Conservation (phyloP, 2,329 filamentous ascomycete species). For the Dothiorella sarmentorum region DNA sequence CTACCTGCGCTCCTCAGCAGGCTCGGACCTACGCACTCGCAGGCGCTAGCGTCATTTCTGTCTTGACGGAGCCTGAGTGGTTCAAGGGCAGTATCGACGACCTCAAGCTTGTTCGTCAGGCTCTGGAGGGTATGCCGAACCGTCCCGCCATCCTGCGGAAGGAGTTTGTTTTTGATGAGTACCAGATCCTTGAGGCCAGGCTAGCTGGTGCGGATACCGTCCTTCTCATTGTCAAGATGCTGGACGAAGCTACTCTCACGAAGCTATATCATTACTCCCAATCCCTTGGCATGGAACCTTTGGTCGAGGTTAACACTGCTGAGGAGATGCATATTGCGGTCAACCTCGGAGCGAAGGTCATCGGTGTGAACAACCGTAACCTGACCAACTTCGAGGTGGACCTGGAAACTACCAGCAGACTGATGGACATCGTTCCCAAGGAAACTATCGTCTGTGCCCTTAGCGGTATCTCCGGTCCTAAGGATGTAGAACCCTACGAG, state of each 20-base stretch:
- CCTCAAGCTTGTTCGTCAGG: slow-evolving; percentile 79
- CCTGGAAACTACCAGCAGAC: slow-evolving; percentile 80
- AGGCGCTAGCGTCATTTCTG: slow-evolving; percentile 94
- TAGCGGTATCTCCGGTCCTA: slow-evolving; percentile 84
- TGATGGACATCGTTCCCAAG: slow-evolving; percentile 81
- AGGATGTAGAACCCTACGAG: slow-evolving; percentile 85
- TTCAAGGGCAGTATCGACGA: slow-evolving; percentile 98
- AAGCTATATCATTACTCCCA: slow-evolving; percentile 83
- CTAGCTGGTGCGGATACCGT: slow-evolving; percentile 93
- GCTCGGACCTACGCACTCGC: slow-evolving; percentile 88
- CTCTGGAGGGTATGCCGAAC: slow-evolving; percentile 86
- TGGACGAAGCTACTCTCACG: slow-evolving; percentile 69
- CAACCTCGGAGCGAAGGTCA: slow-evolving; percentile 80
- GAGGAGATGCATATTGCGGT: slow-evolving; percentile 91
- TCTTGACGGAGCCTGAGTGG: slow-evolving; percentile 98
- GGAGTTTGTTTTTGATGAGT: slow-evolving; percentile 97
- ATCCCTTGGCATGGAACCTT: slow-evolving; percentile 90
- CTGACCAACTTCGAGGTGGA: slow-evolving; percentile 96
- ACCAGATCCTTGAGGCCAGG: slow-evolving; percentile 93
- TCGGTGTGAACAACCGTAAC: slow-evolving; percentile 97
- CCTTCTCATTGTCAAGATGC: slow-evolving; percentile 96
- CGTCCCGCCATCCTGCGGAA: slow-evolving; percentile 89
- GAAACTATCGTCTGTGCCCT: slow-evolving; percentile 88
- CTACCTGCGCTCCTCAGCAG: slow-evolving; percentile 83
- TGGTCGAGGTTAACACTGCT: slow-evolving; percentile 93